A percentile compares a stretch with the other conserved stretches of the same genome.
Evolutionary conservation across 371 early-diverging fungal genomes (phyloP).

Genomic region (Mortierella sp.): DNA sequence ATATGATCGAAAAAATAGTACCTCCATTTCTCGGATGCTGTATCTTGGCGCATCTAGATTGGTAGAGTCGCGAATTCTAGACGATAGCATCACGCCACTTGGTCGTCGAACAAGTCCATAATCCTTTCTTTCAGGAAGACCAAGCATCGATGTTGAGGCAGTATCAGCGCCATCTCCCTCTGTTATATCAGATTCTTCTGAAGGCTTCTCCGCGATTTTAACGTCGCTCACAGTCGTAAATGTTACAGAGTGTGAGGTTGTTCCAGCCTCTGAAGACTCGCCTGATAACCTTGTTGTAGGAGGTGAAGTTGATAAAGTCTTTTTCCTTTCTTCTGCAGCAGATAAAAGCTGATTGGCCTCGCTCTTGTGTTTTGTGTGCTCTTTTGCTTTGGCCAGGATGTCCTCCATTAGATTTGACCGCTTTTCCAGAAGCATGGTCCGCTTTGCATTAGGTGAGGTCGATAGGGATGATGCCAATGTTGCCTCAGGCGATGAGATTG

Average conservation of each 20-base stretch:
- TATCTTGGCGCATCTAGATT: slow-evolving; percentile 54
- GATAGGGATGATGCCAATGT: slow-evolving; percentile 7
- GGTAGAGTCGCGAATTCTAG: slow-evolving; percentile 53
- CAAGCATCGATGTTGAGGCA: background rate
- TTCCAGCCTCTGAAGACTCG: slow-evolving; percentile 1
- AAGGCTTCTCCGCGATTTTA: slow-evolving; percentile 4
- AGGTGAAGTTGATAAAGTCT: background rate
- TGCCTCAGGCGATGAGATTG: slow-evolving; percentile 25
- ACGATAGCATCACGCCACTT: slow-evolving; percentile 41
- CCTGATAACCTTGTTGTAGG: background rate
- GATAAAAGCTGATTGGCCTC: slow-evolving; percentile 12
- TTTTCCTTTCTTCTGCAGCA: slow-evolving; percentile 19
- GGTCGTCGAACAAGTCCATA: slow-evolving; percentile 26
- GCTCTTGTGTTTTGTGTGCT: slow-evolving; percentile 20
- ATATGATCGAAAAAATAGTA: slow-evolving; percentile 8
- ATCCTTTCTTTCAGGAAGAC: slow-evolving; percentile 10
- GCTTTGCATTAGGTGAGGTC: slow-evolving; percentile 28
- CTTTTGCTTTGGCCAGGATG: slow-evolving; percentile 36
- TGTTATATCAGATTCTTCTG: slow-evolving; percentile 12
- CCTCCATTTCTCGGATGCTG: slow-evolving; percentile 57
- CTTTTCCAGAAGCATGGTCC: slow-evolving; percentile 35
- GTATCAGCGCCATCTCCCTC: background rate
- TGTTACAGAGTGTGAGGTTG: slow-evolving; percentile 19
- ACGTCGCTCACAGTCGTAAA: slow-evolving; percentile 32
- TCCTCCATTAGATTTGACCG: slow-evolving; percentile 33